These are phyloP conservation scores for Tillandsia leiboldiana DNA, from an alignment of 176 grass and related monocot species.

Conservation along the genomic window DNA sequence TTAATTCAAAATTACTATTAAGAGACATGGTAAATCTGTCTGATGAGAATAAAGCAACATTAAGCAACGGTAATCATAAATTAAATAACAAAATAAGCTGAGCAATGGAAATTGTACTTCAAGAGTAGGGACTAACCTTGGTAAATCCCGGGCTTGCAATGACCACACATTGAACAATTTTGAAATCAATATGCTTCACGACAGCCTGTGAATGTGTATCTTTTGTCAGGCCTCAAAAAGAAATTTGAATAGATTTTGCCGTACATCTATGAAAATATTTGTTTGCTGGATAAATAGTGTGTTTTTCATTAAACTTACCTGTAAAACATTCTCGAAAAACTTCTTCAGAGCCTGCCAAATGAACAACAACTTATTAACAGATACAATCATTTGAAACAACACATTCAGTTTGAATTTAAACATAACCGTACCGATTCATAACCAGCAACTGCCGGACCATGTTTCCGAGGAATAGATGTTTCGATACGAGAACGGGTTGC, in stretches of 20 bases:
- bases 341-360: slow-evolving; percentile 79
- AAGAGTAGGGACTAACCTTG: slow-evolving; percentile 49
- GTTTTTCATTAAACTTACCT: slow-evolving; percentile 34
- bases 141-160: slow-evolving; percentile 97
- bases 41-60: neutral
- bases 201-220: slow-evolving; percentile 49
- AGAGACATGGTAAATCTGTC: neutral
- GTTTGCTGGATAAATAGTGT: neutral
- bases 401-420: neutral
- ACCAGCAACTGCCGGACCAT: slow-evolving; percentile 93
- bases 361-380: slow-evolving; percentile 26
- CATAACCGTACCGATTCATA: slow-evolving; percentile 62
- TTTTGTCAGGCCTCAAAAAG: slow-evolving; percentile 14
- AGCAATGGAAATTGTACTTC: neutral
- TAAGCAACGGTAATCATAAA: slow-evolving; percentile 7
- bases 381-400: slow-evolving; percentile 7
- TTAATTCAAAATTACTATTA: too few species aligned
- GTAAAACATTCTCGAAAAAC: slow-evolving; percentile 90
- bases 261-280: neutral
- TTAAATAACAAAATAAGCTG: slow-evolving; percentile 1
- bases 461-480: slow-evolving; percentile 87
- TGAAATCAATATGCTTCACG: slow-evolving; percentile 83
- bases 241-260: slow-evolving; percentile 1
- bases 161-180: slow-evolving; percentile 70
- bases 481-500: slow-evolving; percentile 69